Evolutionary conservation across 2,329 filamentous ascomycete genomes (phyloP).

Genomic region (Botrytis tulipae): DNA sequence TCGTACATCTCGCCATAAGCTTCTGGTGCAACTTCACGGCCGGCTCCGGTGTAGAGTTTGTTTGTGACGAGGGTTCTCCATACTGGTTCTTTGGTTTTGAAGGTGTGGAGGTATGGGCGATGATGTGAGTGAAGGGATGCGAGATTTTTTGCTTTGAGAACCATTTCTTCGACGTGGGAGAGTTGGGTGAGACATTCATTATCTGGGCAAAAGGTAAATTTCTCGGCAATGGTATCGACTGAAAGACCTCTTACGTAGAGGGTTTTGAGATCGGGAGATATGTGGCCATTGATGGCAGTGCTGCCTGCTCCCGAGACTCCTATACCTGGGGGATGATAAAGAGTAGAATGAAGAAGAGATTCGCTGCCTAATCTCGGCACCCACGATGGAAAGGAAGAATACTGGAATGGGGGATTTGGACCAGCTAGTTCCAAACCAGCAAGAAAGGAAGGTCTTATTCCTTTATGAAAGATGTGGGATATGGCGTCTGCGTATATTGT

Average conservation of each 20-base stretch:
- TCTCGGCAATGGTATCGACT: background rate
- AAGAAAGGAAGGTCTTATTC: background rate
- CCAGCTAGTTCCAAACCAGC: background rate
- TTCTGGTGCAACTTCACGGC: background rate
- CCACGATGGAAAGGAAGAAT: background rate
- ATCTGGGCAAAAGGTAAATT: background rate
- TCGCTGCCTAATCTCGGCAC: background rate
- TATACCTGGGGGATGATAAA: background rate
- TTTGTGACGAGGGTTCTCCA: background rate
- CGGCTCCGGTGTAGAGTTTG: background rate
- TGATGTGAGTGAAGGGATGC: background rate
- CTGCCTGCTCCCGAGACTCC: background rate
- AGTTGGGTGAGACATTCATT: background rate
- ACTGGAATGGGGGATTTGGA: background rate
- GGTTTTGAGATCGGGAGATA: background rate
- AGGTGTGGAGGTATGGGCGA: background rate
- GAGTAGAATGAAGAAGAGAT: background rate
- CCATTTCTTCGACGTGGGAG: background rate
- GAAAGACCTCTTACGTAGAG: background rate
- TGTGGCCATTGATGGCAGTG: background rate
- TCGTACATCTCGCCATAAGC: background rate
- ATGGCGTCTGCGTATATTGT: background rate
- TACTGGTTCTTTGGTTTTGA: background rate
- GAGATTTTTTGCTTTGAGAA: background rate
- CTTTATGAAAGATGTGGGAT: background rate